Conservation (phyloP, 2,329 filamentous ascomycete genomes). For the Tetracladium maxilliforme region DNA sequence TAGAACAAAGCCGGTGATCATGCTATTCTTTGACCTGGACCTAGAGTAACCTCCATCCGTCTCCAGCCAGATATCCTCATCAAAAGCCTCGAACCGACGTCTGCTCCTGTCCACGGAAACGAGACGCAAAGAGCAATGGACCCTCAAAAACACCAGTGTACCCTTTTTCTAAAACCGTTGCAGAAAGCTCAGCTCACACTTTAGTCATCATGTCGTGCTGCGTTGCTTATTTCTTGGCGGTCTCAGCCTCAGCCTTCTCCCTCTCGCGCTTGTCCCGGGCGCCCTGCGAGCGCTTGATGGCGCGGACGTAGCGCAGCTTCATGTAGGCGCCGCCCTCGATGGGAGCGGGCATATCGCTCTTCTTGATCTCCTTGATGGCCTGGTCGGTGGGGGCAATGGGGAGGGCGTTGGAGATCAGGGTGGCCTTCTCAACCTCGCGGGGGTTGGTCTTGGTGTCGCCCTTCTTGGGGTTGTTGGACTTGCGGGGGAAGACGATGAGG, state of each 20-base stretch:
- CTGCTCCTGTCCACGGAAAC: too few relatives aligned
- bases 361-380: constrained; percentile 62
- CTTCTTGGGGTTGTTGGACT: constrained; percentile 84
- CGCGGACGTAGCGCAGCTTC: constrained; percentile 71
- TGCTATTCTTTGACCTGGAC: too few relatives aligned
- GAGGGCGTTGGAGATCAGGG: constrained; percentile 42
- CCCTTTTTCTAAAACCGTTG: constrained; percentile 4
- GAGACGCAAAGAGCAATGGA: too few relatives aligned
- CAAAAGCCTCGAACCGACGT: too few relatives aligned
- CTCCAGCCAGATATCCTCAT: too few relatives aligned
- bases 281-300: constrained; percentile 69
- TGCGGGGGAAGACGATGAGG: constrained; percentile 95
- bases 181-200: constrained; percentile 2
- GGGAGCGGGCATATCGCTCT: constrained; percentile 63
- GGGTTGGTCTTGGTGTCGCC: constrained; percentile 57
- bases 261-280: constrained; percentile 84
- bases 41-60: too few relatives aligned
- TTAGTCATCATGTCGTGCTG: neutral
- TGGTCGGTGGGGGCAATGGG: constrained; percentile 57
- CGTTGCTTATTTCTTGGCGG: constrained; percentile 63
- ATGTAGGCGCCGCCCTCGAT: constrained; percentile 75
- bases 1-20: too few relatives aligned
- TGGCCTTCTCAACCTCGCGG: constrained; percentile 48
- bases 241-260: constrained; percentile 67
- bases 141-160: constrained; percentile 8